Conservation (phyloP, 2,329 filamentous ascomycete species). For the Pseudogymnoascus sp. region DNA sequence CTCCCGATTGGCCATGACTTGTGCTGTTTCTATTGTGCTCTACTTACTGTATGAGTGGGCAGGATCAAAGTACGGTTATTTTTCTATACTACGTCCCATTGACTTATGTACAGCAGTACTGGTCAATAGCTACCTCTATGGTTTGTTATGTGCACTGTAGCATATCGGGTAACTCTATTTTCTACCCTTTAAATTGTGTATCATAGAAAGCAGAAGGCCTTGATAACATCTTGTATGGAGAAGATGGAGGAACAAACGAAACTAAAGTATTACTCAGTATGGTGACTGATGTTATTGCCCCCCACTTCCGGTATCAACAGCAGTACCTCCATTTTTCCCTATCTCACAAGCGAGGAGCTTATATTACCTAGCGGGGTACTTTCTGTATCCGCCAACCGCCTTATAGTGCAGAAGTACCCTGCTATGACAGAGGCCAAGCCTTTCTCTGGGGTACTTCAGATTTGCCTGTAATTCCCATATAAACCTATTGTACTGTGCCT, state of each 20-base stretch:
- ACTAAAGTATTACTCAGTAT: neutral
- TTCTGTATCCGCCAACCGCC: neutral
- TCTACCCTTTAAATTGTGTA: neutral
- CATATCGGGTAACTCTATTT: too few species aligned
- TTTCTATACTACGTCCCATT: too few species aligned
- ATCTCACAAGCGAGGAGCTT: constrained; percentile 8
- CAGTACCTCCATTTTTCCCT: neutral
- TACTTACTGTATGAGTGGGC: neutral
- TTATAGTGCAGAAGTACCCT: neutral
- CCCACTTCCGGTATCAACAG: neutral
- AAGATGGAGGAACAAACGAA: neutral
- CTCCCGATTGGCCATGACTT: neutral
- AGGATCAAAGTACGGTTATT: neutral
- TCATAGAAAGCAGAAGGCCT: neutral
- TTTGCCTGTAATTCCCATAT: neutral
- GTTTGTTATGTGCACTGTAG: too few species aligned
- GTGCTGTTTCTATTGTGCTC: neutral
- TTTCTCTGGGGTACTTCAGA: neutral
- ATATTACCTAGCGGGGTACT: constrained; percentile 4
- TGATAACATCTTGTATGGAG: neutral
- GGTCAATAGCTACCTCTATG: too few species aligned
- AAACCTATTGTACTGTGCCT: neutral
- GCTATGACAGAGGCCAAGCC: constrained; percentile 1
- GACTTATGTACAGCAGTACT: too few species aligned
- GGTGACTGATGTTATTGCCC: constrained; percentile 6